A percentile compares a stretch with the other conserved stretches of the same genome.
Evolutionary conservation across 805 yeast species (phyloP).

Genomic region (Osmozyma mogii): DNA sequence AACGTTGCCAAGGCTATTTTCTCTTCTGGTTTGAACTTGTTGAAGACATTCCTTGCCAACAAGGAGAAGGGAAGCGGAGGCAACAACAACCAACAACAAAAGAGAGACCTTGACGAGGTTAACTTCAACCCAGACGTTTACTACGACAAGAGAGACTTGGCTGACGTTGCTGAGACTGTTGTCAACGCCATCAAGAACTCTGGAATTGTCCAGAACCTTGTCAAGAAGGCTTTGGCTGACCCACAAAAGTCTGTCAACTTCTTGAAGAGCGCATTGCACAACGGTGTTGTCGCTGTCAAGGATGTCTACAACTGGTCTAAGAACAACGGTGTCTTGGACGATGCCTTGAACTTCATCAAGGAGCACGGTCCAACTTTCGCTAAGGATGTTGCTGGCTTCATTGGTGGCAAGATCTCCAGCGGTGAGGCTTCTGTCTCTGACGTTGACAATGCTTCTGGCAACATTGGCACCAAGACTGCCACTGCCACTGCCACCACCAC

Average conservation of each 20-base stretch:
- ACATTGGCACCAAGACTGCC: constrained; percentile 11
- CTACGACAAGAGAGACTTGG: constrained; percentile 30
- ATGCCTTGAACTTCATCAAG: constrained; percentile 18
- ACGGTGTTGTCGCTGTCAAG: constrained; percentile 25
- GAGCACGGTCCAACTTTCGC: constrained; percentile 20
- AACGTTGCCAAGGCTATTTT: constrained; percentile 27
- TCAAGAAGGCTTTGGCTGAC: constrained; percentile 29
- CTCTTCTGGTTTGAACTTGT: constrained; percentile 23
- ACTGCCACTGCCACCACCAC: constrained; percentile 11
- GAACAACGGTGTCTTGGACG: constrained; percentile 24
- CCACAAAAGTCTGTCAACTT: constrained; percentile 26
- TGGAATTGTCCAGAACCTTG: constrained; percentile 23
- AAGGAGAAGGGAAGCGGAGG: constrained; percentile 5
- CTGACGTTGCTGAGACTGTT: constrained; percentile 19
- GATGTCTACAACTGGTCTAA: constrained; percentile 33
- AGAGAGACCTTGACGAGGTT: constrained; percentile 6
- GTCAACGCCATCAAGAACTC: constrained; percentile 25
- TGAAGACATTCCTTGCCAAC: constrained; percentile 13
- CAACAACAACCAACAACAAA: constrained; percentile 9
- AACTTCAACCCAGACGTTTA: constrained; percentile 16
- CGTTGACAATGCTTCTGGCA: constrained; percentile 15
- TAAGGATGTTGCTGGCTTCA: constrained; percentile 18
- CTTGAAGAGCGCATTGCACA: constrained; percentile 25
- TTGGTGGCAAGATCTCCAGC: constrained; percentile 17
- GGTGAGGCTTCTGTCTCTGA: constrained; percentile 22